Conservation (phyloP, 148 eudicot genomes). For the Talinum fruticosum region DNA sequence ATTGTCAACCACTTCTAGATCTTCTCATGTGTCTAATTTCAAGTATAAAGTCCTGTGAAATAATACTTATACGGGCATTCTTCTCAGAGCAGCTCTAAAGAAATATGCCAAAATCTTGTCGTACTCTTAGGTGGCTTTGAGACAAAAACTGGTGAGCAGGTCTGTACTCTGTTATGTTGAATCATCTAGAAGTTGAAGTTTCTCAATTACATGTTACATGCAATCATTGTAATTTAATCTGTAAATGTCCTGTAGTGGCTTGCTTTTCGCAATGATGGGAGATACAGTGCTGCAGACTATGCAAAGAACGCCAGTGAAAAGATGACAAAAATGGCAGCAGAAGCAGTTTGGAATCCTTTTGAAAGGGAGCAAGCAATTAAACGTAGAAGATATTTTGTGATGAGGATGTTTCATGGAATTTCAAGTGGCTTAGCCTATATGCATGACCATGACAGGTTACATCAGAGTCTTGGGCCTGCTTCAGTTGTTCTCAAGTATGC, state of each 20-base stretch:
- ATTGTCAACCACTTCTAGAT: background rate
- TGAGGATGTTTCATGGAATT: constrained; percentile 67
- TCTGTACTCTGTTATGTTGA: constrained; percentile 42
- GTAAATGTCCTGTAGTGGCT: constrained; percentile 67
- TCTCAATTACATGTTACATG: background rate
- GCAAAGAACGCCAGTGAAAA: constrained; percentile 67
- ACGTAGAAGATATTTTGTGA: constrained; percentile 65
- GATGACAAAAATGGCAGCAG: constrained; percentile 41
- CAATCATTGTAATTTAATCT: background rate
- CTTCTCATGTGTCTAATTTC: background rate
- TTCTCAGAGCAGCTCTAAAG: constrained; percentile 62
- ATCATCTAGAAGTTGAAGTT: constrained; percentile 1
- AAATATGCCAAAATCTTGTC: constrained; percentile 45
- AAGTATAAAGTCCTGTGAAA: background rate
- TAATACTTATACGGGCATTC: constrained; percentile 12
- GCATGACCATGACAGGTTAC: constrained; percentile 87
- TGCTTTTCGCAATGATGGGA: constrained; percentile 86
- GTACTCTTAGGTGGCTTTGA: constrained; percentile 89
- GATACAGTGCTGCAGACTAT: constrained; percentile 83
- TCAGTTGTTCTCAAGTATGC: constrained; percentile 94
- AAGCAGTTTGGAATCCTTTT: constrained; percentile 76
- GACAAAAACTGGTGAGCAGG: constrained; percentile 98
- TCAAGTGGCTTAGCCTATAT: constrained; percentile 75
- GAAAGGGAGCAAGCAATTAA: constrained; percentile 54
- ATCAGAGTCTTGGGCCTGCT: constrained; percentile 99